Evolutionary conservation across 805 yeast species (phyloP).

Genomic region (Zygotorulaspora chibaensis): DNA sequence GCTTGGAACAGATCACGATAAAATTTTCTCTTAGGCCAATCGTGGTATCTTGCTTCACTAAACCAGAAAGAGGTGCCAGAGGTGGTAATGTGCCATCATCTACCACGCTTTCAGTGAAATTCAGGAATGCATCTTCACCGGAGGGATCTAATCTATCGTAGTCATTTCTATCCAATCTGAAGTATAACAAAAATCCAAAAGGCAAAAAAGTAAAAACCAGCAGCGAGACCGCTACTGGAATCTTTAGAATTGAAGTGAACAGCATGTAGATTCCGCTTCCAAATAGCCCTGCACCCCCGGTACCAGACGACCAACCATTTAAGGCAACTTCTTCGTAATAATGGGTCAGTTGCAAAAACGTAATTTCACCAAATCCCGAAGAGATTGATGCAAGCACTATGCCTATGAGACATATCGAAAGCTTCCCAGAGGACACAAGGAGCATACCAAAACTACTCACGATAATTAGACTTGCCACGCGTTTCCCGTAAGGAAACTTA

Average conservation of each 20-base stretch:
- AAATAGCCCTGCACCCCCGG: conserved; percentile 90
- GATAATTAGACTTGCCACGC: conserved; percentile 53
- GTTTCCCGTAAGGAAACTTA: conserved; percentile 48
- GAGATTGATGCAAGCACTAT: conserved; percentile 75
- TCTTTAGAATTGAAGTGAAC: conserved; percentile 62
- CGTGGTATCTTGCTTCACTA: conserved; percentile 4
- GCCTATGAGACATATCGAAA: conserved; percentile 53
- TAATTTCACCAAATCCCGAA: conserved; percentile 87
- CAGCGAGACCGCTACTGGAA: conserved; percentile 53
- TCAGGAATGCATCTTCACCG: conserved; percentile 7
- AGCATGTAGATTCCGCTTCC: conserved; percentile 74
- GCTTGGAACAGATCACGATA: conserved; percentile 25
- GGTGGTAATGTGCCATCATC: conserved; percentile 4
- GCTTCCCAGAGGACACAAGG: conserved; percentile 40
- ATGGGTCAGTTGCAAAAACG: conserved; percentile 84
- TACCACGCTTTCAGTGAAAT: conserved; percentile 2
- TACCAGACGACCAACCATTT: conserved; percentile 89
- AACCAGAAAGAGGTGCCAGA: conserved; percentile 4
- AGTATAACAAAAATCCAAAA: conserved; percentile 44
- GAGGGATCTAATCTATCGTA: conserved; percentile 8
- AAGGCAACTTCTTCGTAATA: conserved; percentile 58
- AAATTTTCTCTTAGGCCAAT: conserved; percentile 19
- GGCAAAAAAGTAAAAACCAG: conserved; percentile 57
- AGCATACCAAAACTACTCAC: conserved; percentile 75
- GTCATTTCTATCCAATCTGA: conserved; percentile 22